Percentiles rank a stretch among this genome's conserved stretches.
Evolutionary conservation across 2,329 filamentous ascomycete species (phyloP).

Genomic region (Xylariaceae sp.): DNA sequence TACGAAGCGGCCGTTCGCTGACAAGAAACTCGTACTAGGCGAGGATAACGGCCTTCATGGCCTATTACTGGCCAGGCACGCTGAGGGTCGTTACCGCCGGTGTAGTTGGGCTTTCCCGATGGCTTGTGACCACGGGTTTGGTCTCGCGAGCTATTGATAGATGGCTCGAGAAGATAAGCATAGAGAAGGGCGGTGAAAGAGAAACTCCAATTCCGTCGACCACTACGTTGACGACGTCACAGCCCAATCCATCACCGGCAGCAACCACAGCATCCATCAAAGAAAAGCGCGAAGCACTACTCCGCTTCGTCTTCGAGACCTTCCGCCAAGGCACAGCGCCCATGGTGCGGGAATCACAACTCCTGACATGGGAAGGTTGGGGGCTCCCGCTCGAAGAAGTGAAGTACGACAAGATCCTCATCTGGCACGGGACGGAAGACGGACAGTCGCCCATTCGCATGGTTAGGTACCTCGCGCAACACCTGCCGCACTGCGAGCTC

Average conservation of each 20-base stretch:
- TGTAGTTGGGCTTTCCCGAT: not conserved
- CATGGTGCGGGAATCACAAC: constrained; percentile 10
- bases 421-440: constrained; percentile 20
- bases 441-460: constrained; percentile 8
- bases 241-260: too few relatives aligned
- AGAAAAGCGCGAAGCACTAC: constrained; percentile 3
- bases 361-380: constrained; percentile 17
- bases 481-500: constrained; percentile 10
- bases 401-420: not conserved
- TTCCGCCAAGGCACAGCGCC: constrained; percentile 12
- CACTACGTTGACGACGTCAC: too few relatives aligned
- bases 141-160: constrained; percentile 7
- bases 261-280: not conserved
- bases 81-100: not conserved
- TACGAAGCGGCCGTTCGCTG: too few relatives aligned
- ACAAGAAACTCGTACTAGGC: not conserved
- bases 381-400: constrained; percentile 9
- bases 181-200: too few relatives aligned
- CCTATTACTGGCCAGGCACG: constrained; percentile 2
- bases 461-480: constrained; percentile 5
- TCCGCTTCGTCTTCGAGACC: constrained; percentile 7
- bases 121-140: not conserved
- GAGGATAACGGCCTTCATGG: constrained; percentile 2
- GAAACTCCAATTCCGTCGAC: too few relatives aligned
- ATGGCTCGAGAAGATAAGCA: constrained; percentile 14